Evolutionary conservation across 352 stramenopile species (phyloP).

Genomic region (Pythium aphanidermatum): DNA sequence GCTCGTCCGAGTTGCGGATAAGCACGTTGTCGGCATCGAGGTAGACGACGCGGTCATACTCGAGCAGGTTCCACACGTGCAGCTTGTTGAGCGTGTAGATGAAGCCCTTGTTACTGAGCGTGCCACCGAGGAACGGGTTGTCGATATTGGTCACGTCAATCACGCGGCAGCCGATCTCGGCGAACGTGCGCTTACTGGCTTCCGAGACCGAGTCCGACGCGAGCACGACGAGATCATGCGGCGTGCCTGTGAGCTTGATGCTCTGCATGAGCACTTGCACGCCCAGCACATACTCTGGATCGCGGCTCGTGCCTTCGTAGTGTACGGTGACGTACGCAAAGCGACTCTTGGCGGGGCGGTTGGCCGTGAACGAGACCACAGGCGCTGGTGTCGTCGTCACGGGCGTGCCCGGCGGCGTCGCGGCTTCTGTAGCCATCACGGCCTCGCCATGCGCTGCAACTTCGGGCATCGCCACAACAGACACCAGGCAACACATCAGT

Average conservation of each 20-base stretch:
- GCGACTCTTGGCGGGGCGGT: constrained; percentile 32
- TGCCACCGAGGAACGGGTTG: constrained; percentile 77
- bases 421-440: constrained; percentile 8
- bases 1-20: constrained; percentile 84
- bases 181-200: constrained; percentile 67
- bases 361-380: constrained; percentile 17
- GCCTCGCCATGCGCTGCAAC: constrained; percentile 22
- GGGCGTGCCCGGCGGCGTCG: constrained; percentile 3
- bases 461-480: constrained; percentile 10
- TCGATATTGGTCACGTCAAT: constrained; percentile 84
- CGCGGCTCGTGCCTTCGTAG: constrained; percentile 78
- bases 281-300: constrained; percentile 80
- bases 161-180: constrained; percentile 75
- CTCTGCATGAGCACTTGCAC: constrained; percentile 83
- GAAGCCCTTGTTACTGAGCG: constrained; percentile 82
- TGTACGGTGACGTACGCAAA: constrained; percentile 85
- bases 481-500: background rate
- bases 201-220: constrained; percentile 80
- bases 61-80: constrained; percentile 87
- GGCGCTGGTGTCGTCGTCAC: constrained; percentile 4
- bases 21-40: constrained; percentile 89
- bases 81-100: constrained; percentile 90
- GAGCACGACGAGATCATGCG: constrained; percentile 82
- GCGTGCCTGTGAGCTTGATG: constrained; percentile 78
- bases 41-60: constrained; percentile 89